Percentiles rank a stretch among this genome's conserved stretches.
Conservation (phyloP, 2,329 filamentous ascomycete species). For the Ceratocystis cacaofunesta region DNA sequence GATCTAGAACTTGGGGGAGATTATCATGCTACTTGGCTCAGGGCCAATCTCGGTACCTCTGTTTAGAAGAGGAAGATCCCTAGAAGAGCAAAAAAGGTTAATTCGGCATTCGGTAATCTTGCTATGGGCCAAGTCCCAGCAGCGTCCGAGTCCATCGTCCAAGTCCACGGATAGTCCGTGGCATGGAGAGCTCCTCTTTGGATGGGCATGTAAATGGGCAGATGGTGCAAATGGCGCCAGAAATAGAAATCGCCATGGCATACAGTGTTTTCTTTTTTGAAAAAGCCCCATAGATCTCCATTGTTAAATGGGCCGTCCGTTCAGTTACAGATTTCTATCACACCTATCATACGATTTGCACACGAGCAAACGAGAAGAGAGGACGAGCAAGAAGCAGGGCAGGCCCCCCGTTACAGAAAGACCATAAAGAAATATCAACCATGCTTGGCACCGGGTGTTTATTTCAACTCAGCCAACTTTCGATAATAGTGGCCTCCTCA, state of each 20-base stretch:
- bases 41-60: not conserved
- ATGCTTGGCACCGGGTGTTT: not conserved
- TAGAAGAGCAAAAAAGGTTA: not conserved
- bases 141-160: not conserved
- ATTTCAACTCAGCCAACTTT: not conserved
- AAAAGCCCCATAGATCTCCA: too few relatives aligned
- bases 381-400: not conserved
- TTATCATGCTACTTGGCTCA: not conserved
- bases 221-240: not conserved
- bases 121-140: not conserved
- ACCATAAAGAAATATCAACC: not conserved
- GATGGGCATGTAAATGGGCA: not conserved
- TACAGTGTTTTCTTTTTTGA: too few relatives aligned
- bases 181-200: not conserved
- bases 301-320: not conserved
- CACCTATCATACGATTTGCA: not conserved
- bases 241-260: not conserved
- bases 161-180: conserved; percentile 2
- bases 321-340: not conserved
- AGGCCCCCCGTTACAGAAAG: not conserved
- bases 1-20: too few relatives aligned
- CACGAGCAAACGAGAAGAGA: not conserved
- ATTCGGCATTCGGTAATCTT: conserved; percentile 2
- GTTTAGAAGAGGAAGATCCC: not conserved
- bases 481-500: not conserved